Base-by-base conservation (phyloP, 2,329 filamentous ascomycete genomes). In the Endothia cerciana region DNA sequence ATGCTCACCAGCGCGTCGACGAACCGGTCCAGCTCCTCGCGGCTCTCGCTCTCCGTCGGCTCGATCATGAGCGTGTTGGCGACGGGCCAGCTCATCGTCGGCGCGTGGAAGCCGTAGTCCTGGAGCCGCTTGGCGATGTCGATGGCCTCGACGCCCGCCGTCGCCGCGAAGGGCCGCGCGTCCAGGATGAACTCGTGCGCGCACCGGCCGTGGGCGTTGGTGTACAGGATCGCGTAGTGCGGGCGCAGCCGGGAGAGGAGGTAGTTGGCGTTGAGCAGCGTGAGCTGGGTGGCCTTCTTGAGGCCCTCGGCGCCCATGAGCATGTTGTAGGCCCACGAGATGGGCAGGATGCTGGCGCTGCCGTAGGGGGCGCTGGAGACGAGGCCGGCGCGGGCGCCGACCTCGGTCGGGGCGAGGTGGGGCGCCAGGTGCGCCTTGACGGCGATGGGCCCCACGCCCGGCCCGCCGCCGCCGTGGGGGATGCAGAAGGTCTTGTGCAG, bases 401-500 rank as follows among this genome's bases (percentile, higher is more conserved):
- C 69, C 17, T 70, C 59, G 49, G 67, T 75, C 22, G 86, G 87
- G 4, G 94, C 93, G 17, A 97, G 84, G 83, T 89, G 93, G 6
- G 88, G 87, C 7, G 85, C 80, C 60, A 98, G 87, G 73, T 96
- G 92, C 68, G 88, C 81, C 76, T 94, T 95, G 64, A 97, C 94
- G 75, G 93, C 94, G 71, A 98, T 97, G 62, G 94, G 94, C 2
- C 94, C 94, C 45, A 97, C 92, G 73, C 94, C 94, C 11, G 94
- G 94, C 19, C 94, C 94, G 70, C 94, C 94, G 69, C 94, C 94
- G 64, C 94, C 94, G 78, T 98, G 94, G 57, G 94, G 94, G 73
- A 98, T 98, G 77, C 94, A 98, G 84, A 98, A 98, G 3, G 94
- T 98, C 86, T 98, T 98, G 87, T 98, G 94, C 51, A 98, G 85